Conservation (phyloP, 176 grass and related monocot genomes). For the Eragrostis nindensis region DNA sequence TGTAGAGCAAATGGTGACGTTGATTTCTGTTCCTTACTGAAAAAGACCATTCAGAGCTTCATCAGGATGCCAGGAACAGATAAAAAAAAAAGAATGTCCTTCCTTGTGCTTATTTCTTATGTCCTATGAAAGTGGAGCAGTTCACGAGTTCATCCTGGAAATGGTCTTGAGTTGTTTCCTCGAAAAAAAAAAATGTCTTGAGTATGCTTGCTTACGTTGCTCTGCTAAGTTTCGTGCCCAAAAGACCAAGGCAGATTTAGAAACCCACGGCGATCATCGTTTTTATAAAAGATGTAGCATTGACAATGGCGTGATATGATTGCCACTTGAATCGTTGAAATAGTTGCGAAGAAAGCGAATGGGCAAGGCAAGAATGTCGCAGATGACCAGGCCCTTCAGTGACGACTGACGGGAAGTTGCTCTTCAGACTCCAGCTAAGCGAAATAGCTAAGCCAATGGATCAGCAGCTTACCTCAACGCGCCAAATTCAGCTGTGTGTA, state of each 20-base stretch:
- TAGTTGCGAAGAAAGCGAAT: not conserved
- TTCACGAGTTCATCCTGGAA: not conserved
- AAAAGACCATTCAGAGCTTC: not conserved
- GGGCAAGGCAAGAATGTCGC: conserved; percentile 16
- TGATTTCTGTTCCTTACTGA: not conserved
- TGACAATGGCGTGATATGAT: conserved; percentile 6
- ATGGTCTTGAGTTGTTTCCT: too few species aligned
- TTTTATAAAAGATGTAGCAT: not conserved
- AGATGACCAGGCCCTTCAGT: not conserved
- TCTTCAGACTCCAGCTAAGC: not conserved
- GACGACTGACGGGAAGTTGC: not conserved
- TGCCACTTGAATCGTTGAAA: not conserved
- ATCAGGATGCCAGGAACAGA: not conserved
- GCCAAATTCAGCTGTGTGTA: not conserved
- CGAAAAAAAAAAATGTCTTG: too few species aligned
- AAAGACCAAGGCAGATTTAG: not conserved
- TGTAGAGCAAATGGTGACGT: not conserved
- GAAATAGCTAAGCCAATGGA: not conserved
- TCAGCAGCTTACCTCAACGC: not conserved
- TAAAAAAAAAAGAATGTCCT: not conserved
- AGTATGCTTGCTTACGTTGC: not conserved
- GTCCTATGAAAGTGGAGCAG: not conserved
- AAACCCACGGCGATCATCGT: not conserved
- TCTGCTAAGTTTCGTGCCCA: not conserved
- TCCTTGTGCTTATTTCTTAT: not conserved